These are phyloP conservation scores for Ilyonectria mors-panacis DNA, from an alignment of 2,329 filamentous ascomycete species.

Conservation along the genomic window DNA sequence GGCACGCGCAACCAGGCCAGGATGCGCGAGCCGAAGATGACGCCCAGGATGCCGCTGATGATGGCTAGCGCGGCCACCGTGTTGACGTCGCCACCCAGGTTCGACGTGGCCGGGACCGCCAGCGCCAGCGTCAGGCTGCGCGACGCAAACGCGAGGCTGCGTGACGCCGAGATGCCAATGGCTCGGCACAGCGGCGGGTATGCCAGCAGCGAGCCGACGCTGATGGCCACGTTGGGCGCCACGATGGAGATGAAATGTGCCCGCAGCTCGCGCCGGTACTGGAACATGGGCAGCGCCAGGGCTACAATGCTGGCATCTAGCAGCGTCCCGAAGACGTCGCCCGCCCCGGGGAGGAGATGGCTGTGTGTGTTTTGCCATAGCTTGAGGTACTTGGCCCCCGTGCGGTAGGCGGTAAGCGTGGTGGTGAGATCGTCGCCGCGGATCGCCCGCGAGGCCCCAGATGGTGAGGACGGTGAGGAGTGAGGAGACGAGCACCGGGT, in stretches of 20 bases:
- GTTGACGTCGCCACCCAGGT: constrained; percentile 70
- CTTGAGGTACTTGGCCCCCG: constrained; percentile 66
- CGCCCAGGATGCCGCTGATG: constrained; percentile 72
- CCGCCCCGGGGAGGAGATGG: constrained; percentile 63
- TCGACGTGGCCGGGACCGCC: constrained; percentile 69
- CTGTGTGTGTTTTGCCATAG: constrained; percentile 60
- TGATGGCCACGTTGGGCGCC: constrained; percentile 66
- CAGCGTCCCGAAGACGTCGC: constrained; percentile 68
- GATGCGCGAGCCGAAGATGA: constrained; percentile 66
- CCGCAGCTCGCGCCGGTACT: constrained; percentile 69
- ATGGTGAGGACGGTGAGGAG: constrained; percentile 66
- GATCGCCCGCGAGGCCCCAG: constrained; percentile 66
- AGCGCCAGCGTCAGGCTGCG: constrained; percentile 72
- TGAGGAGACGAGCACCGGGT: constrained; percentile 71
- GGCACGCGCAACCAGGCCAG: constrained; percentile 66
- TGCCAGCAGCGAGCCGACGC: constrained; percentile 68
- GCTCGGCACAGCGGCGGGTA: constrained; percentile 70
- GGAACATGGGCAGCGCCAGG: constrained; percentile 73
- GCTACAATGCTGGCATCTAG: constrained; percentile 73
- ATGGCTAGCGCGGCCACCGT: constrained; percentile 71
- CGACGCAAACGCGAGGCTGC: constrained; percentile 69
- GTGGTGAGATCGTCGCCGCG: constrained; percentile 57
- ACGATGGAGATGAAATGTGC: constrained; percentile 69
- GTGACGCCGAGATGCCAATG: constrained; percentile 67
- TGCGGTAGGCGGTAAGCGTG: constrained; percentile 65